Conservation (phyloP, 768 basidiomycete species). For the Mycena belliarum region DNA sequence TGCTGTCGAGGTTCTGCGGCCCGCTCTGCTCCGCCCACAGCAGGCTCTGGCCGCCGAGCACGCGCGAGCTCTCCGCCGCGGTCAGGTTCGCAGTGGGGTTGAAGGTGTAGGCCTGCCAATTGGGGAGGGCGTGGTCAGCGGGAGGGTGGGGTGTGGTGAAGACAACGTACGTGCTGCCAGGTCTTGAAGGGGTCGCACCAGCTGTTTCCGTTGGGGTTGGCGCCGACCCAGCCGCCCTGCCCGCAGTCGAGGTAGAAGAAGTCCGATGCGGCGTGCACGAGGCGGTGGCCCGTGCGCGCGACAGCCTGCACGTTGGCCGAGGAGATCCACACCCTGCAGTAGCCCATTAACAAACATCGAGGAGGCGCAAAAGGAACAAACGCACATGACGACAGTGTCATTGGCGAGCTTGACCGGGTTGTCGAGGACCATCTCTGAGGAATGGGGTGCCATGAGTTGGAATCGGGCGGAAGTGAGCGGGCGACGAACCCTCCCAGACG, state of each 20-base stretch:
- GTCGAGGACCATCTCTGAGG: slow-evolving; percentile 49
- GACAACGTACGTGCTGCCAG: slow-evolving; percentile 49
- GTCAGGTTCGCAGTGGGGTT: slow-evolving; percentile 49
- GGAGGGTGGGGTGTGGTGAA: background rate
- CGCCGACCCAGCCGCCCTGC: slow-evolving; percentile 47
- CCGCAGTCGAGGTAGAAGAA: slow-evolving; percentile 63
- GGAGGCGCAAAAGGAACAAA: background rate
- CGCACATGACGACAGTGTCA: slow-evolving; percentile 44
- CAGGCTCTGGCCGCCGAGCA: slow-evolving; percentile 31
- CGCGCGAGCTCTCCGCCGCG: slow-evolving; percentile 28
- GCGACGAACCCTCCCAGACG: slow-evolving; percentile 54
- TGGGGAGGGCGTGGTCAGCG: background rate
- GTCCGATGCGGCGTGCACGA: slow-evolving; percentile 51
- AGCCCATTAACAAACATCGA: background rate
- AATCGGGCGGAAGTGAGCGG: background rate
- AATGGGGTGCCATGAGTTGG: background rate
- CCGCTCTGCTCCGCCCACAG: slow-evolving; percentile 57
- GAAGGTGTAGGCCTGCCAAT: slow-evolving; percentile 44
- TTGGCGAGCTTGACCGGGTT: slow-evolving; percentile 42
- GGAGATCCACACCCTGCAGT: slow-evolving; percentile 48
- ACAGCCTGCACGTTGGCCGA: slow-evolving; percentile 41
- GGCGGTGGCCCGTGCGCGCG: slow-evolving; percentile 38
- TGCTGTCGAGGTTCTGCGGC: slow-evolving; percentile 48
- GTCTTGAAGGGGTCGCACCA: slow-evolving; percentile 57
- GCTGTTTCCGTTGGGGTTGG: slow-evolving; percentile 34